These are phyloP conservation scores for Alternaria sp. DNA, from an alignment of 2,329 filamentous ascomycete genomes.

Conservation along the genomic window DNA sequence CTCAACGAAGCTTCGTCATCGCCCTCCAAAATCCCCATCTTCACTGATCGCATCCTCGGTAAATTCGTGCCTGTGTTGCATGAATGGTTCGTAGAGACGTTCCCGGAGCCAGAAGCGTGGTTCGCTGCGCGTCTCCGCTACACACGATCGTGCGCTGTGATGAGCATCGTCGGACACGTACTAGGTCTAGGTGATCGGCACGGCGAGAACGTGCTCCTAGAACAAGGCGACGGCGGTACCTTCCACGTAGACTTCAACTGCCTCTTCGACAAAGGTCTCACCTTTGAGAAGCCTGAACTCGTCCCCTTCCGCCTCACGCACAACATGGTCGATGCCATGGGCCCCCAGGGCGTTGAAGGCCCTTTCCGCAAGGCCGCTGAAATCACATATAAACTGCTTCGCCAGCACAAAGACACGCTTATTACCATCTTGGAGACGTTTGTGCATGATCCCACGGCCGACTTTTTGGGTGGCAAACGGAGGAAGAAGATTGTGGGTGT, in stretches of 20 bases:
- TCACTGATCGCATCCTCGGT: constrained; percentile 70
- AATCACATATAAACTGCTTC: constrained; percentile 81
- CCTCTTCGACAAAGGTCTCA: constrained; percentile 96
- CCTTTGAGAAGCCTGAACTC: constrained; percentile 91
- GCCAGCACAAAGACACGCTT: constrained; percentile 92
- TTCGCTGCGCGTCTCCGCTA: constrained; percentile 88
- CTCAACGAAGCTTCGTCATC: constrained; percentile 71
- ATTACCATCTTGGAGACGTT: constrained; percentile 99
- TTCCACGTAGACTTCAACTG: constrained; percentile 99
- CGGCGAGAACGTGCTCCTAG: constrained; percentile 94
- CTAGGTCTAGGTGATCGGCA: constrained; percentile 93
- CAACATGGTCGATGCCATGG: constrained; percentile 99
- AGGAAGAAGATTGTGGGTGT: constrained; percentile 63
- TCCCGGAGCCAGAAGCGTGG: constrained; percentile 91
- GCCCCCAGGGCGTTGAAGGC: constrained; percentile 88
- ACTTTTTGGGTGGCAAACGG: constrained; percentile 78
- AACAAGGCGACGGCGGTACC: constrained; percentile 90
- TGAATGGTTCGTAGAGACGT: constrained; percentile 95
- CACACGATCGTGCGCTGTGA: constrained; percentile 92
- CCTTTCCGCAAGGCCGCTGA: constrained; percentile 92
- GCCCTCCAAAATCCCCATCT: constrained; percentile 71
- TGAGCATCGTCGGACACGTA: constrained; percentile 99
- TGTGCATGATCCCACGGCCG: constrained; percentile 93
- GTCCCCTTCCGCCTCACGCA: constrained; percentile 97
- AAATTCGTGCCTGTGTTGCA: constrained; percentile 88